Percentiles rank a stretch among this genome's conserved stretches.
These are phyloP conservation scores for Ogataea paradorogensis DNA, from an alignment of 805 yeast species.

Conservation along the genomic window DNA sequence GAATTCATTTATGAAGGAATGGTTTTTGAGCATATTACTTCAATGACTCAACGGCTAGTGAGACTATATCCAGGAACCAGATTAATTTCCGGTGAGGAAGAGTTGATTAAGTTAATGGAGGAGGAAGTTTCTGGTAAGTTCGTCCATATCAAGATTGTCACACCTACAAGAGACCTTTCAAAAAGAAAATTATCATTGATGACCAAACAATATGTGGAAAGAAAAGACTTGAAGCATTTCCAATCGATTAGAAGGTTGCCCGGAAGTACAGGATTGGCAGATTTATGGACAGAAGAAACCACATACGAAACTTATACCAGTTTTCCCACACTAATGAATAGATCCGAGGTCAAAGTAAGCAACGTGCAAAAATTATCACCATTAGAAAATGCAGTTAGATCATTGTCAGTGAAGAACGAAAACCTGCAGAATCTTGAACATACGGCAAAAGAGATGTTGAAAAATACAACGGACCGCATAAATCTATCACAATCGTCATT, in stretches of 20 bases:
- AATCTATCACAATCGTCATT: constrained; percentile 34
- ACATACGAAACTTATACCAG: constrained; percentile 70
- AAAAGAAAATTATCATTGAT: constrained; percentile 51
- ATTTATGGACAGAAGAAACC: constrained; percentile 86
- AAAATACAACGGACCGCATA: constrained; percentile 25
- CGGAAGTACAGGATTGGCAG: constrained; percentile 66
- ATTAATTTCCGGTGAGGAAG: constrained; percentile 53
- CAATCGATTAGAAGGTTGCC: constrained; percentile 68
- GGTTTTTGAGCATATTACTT: constrained; percentile 83
- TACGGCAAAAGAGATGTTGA: constrained; percentile 49
- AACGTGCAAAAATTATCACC: constrained; percentile 67
- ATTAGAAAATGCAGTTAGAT: constrained; percentile 72
- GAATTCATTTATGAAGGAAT: constrained; percentile 81
- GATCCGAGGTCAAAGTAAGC: constrained; percentile 63
- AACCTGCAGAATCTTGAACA: constrained; percentile 70
- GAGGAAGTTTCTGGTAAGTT: constrained; percentile 67
- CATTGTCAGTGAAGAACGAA: constrained; percentile 63
- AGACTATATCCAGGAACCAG: constrained; percentile 80
- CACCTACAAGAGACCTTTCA: constrained; percentile 52
- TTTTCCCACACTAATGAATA: constrained; percentile 86
- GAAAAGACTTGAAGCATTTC: constrained; percentile 69
- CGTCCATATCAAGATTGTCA: constrained; percentile 68
- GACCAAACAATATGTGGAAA: constrained; percentile 70
- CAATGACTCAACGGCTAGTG: constrained; percentile 73
- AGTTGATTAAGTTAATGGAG: constrained; percentile 48